Conservation (phyloP, 2,329 filamentous ascomycete species). For the Thielaviopsis musarum region DNA sequence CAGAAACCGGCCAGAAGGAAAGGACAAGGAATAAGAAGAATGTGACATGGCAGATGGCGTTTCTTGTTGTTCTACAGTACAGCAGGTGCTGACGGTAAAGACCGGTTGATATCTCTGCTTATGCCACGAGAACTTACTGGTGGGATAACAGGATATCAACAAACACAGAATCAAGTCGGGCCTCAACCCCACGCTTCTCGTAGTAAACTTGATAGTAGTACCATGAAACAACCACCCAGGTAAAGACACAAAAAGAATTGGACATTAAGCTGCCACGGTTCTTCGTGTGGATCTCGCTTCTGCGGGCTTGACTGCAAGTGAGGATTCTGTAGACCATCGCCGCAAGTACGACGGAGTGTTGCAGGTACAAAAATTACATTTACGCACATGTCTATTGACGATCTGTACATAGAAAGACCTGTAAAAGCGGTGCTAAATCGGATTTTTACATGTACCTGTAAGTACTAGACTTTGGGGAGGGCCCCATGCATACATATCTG, state of each 20-base stretch:
- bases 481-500: background rate
- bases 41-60: background rate
- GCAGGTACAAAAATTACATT: too few relatives aligned
- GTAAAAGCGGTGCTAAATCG: background rate
- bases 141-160: background rate
- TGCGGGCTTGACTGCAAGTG: background rate
- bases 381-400: too few relatives aligned
- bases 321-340: background rate
- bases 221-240: background rate
- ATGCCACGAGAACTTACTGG: background rate
- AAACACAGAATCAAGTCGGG: background rate
- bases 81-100: background rate
- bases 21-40: background rate
- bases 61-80: background rate
- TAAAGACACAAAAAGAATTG: slow-evolving; percentile 2
- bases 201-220: too few relatives aligned
- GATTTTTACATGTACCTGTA: background rate
- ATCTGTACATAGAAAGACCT: background rate
- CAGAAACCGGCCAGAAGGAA: background rate
- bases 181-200: background rate
- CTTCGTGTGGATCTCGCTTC: background rate
- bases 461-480: background rate
- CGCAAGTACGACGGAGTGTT: too few relatives aligned
- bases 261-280: slow-evolving; percentile 3
- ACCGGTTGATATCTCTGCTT: background rate